Evolutionary conservation across 805 yeast genomes (phyloP).

Genomic region (Brettanomyces naardenensis): DNA sequence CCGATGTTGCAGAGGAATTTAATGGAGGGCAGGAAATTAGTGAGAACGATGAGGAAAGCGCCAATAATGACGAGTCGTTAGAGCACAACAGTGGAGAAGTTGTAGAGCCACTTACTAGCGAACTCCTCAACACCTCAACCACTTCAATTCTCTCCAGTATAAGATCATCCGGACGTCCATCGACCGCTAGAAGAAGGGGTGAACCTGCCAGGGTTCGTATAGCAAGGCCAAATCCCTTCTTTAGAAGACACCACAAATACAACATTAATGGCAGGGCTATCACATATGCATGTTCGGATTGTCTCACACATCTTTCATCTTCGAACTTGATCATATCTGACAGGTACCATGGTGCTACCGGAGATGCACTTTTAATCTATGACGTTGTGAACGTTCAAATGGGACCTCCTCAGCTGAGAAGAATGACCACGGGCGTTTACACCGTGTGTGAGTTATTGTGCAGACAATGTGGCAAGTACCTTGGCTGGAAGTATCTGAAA

Average conservation of each 20-base stretch:
- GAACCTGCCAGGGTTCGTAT: conserved; percentile 1
- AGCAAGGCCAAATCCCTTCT: conserved; percentile 4
- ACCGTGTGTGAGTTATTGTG: conserved; percentile 50
- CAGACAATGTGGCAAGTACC: conserved; percentile 40
- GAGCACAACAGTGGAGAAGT: background rate
- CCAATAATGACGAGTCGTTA: background rate
- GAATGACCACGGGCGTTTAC: conserved; percentile 56
- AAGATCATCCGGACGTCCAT: background rate
- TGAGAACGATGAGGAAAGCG: conserved; percentile 5
- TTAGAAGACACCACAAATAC: conserved; percentile 10
- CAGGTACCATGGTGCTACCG: conserved; percentile 47
- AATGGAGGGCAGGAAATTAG: conserved; percentile 1
- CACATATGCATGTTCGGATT: conserved; percentile 21
- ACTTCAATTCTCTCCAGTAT: background rate
- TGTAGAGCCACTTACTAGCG: no score
- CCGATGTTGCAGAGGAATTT: conserved; percentile 1
- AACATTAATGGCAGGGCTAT: conserved; percentile 16
- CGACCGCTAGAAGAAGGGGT: background rate
- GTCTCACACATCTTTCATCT: conserved; percentile 24
- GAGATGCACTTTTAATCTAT: conserved; percentile 48
- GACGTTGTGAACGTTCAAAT: conserved; percentile 27
- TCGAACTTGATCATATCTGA: conserved; percentile 23
- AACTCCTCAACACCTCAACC: background rate
- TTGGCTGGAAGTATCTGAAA: conserved; percentile 60
- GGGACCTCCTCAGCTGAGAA: conserved; percentile 16